Conservation (phyloP, 257 asterid species). For the Petrea volubilis region DNA sequence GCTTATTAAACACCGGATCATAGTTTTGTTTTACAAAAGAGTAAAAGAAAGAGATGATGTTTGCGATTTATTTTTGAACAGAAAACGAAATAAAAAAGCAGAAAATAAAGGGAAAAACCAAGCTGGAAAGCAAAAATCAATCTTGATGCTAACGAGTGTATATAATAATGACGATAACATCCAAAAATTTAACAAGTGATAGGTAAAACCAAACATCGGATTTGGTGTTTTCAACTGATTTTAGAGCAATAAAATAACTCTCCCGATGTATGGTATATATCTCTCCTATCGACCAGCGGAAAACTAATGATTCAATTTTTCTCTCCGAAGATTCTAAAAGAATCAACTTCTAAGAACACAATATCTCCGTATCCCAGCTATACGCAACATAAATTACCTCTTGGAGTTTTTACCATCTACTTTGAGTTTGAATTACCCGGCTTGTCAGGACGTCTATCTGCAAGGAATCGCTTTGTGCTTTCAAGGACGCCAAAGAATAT, state of each 20-base stretch:
- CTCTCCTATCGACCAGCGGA: not conserved
- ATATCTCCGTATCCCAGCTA: not conserved
- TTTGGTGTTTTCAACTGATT: not conserved
- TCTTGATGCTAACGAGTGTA: too few species aligned
- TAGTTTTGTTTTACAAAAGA: too few species aligned
- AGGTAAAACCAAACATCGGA: not conserved
- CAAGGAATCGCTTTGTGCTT: constrained; percentile 69
- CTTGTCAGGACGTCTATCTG: constrained; percentile 52
- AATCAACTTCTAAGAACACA: constrained; percentile 16
- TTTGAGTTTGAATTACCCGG: constrained; percentile 25
- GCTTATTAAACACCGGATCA: too few species aligned
- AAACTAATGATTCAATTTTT: not conserved
- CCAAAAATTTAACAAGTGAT: not conserved
- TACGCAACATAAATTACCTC: not conserved
- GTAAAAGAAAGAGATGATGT: too few species aligned
- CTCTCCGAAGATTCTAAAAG: constrained; percentile 4
- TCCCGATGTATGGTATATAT: not conserved
- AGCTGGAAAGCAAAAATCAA: too few species aligned
- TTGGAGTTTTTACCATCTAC: constrained; percentile 3
- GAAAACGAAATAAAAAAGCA: too few species aligned
- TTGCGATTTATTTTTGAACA: too few species aligned
- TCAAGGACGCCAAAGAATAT: constrained; percentile 96
- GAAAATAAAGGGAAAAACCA: too few species aligned
- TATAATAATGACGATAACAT: too few species aligned
- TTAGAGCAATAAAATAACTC: not conserved